Conservation (phyloP, 371 early-diverging fungal species). For the Rhizopus sp. region DNA sequence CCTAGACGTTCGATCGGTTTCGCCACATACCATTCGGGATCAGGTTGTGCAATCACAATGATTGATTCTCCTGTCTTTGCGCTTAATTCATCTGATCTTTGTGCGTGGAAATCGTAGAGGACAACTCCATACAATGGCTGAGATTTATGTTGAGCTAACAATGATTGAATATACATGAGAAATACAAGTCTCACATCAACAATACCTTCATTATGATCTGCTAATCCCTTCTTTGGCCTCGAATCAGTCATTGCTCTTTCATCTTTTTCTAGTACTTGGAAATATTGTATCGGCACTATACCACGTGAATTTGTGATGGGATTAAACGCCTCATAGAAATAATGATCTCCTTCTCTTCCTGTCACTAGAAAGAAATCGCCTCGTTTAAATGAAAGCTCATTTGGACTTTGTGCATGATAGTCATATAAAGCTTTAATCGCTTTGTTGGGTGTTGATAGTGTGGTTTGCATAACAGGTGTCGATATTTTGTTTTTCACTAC, state of each 20-base stretch:
- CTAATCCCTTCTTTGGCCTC: not conserved
- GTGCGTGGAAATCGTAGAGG: constrained; percentile 72
- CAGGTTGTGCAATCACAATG: constrained; percentile 76
- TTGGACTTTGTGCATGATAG: constrained; percentile 60
- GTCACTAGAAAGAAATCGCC: constrained; percentile 90
- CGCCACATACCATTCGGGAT: constrained; percentile 79
- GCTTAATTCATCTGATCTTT: constrained; percentile 71
- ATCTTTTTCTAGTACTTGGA: constrained; percentile 69
- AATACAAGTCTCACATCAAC: not conserved
- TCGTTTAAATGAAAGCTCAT: constrained; percentile 73
- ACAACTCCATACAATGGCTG: constrained; percentile 61
- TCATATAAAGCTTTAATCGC: constrained; percentile 76
- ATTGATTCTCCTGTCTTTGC: constrained; percentile 68
- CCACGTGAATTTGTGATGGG: constrained; percentile 76
- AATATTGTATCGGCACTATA: constrained; percentile 72
- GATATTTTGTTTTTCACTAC: constrained; percentile 38
- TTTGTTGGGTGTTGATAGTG: constrained; percentile 67
- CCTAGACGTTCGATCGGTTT: constrained; percentile 65
- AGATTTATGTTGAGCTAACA: constrained; percentile 5
- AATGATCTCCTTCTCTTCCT: constrained; percentile 58
- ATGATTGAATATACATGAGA: not conserved
- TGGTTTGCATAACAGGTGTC: constrained; percentile 30
- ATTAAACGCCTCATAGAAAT: constrained; percentile 82
- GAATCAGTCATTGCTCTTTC: constrained; percentile 23
- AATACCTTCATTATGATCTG: constrained; percentile 33